A percentile compares a stretch with the other conserved stretches of the same genome.
phyloP scores from a whole-genome alignment of 371 early-diverging fungal species.

The Rhizopus microsporus region DNA sequence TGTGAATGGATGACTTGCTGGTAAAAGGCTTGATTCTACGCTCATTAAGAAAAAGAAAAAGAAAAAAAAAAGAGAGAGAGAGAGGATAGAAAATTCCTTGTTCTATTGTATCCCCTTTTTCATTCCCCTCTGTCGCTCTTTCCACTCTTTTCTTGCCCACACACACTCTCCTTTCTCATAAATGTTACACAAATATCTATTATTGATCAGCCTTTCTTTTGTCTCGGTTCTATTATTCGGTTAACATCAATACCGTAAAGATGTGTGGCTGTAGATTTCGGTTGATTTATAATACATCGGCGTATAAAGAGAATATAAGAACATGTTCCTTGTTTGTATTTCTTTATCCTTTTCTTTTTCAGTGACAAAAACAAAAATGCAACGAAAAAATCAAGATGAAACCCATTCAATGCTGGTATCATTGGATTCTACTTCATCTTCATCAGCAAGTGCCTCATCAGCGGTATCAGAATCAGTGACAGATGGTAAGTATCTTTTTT shows the following conservation, averaged over 20 bases:
- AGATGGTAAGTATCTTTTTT: not conserved
- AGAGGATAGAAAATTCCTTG: not conserved
- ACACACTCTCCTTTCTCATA: not conserved
- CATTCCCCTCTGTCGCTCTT: not conserved
- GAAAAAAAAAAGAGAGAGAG: not conserved
- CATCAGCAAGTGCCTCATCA: too few relatives aligned
- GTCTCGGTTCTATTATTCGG: not conserved
- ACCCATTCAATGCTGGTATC: not conserved
- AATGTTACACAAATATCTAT: not conserved
- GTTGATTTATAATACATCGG: not conserved
- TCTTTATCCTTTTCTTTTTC: too few relatives aligned
- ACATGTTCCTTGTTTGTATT: not conserved
- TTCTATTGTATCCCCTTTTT: conserved; percentile 6
- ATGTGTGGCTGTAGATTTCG: not conserved
- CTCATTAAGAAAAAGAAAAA: conserved; percentile 1
- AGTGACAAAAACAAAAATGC: not conserved
- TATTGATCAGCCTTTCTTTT: not conserved
- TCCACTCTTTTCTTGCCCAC: not conserved
- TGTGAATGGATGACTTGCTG: not conserved
- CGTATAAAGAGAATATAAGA: not conserved
- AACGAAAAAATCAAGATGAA: not conserved
- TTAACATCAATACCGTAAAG: not conserved
- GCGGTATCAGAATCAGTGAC: too few relatives aligned
- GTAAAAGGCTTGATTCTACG: conserved; percentile 5
- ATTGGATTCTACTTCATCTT: too few relatives aligned